Base-by-base conservation (phyloP, 345 rosid species). In the Zanthoxylum bungeanum region DNA sequence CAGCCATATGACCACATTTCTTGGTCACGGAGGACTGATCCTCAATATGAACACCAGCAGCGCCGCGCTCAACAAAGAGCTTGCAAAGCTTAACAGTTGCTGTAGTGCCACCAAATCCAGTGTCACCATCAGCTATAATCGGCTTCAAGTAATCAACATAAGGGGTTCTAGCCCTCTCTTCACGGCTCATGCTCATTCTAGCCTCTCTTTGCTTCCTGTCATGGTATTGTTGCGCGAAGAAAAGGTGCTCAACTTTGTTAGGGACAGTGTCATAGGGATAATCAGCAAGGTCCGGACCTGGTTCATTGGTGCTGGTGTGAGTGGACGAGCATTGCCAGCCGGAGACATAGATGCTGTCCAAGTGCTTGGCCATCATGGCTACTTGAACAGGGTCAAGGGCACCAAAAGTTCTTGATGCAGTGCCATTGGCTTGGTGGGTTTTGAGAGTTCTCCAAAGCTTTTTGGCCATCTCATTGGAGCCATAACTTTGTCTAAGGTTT, bases 251-350 rank as follows among this genome's bases (percentile, higher is more conserved):
- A 1, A 96, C 99, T 65, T 93, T 91, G 85, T 93, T 96, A 0
- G 98, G 98, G 69, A 96, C 96, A 9, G 99, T 96, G 73, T 96
- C 97, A 11, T 91, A 91, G 0, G 97, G 99, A 60, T 96, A 96
- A 53, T 93, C 99, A 9, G 98, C 96, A n/a, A 89, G 98, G 80
- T 91, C 96, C 0, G 99, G 99, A 21, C 97, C 99, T 2, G 98
- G 99, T 75, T 93, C 98, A 21, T 93, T 93, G 72, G 97, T 88
- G 63, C 81, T 70, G 25, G 97, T 91, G 80, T 93, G 97, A 10
- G 97, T 96, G n/a, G 99, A 96, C 14, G 97, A 96, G 82, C 99
- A 96, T 70, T 96, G 97, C 98, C 99, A 96, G 30, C 99, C 99
- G 4, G 98, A 95, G 71, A 95, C 96, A 28, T 93, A 93, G 42